Evolutionary conservation across 2,329 filamentous ascomycete species (phyloP), one percentile per base, ranked within the genome.

Genomic region (Exophiala sp.): DNA sequence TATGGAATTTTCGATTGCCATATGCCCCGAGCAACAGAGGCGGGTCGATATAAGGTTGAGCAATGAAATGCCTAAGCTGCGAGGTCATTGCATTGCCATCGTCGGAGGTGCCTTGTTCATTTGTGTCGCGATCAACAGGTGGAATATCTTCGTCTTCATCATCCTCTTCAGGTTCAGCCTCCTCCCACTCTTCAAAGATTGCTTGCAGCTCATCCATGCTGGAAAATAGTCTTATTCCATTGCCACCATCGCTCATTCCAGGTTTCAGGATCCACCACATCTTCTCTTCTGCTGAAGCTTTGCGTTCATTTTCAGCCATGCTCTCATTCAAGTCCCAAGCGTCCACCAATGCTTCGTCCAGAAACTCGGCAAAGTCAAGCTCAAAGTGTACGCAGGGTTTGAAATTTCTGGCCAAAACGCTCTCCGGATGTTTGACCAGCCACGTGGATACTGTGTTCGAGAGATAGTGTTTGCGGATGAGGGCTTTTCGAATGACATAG

Each of bases 191-290:
- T 59, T 96, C 88, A 63, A 97, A 98, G 46, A 98, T 93, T 11
- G 65, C 76, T 53, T 85, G 84, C n/a, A 98, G 72, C 64, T 95
- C 83, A 48, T 84, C 82, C 73, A 93, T 86, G 2, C 82, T 88
- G 61, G 81, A 86, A 67, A 98, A 98, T 0, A 98, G 73, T 32
- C 88, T 74, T 50, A 98, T 96, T 1, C 93, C 93, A 65, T 96
- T 90, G 0, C 91, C 93, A 19, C 91, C 80, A 65, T 98, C 93
- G 66, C 88, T 95, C 93, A 98, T 97, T 7, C 91, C 86, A 0
- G 93, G 91, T 70, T 98, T 98, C 52, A 98, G 68, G 58, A 98
- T 97, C 93, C 93, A 98, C 91, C 91, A 98, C 65, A 94, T 82
- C 52, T 78, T 76, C 35, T 77, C 70, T 21, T 68, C 65, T 6